Evolutionary conservation across 2,329 filamentous ascomycete genomes (phyloP).

Genomic region (Leptographium lundbergii): DNA sequence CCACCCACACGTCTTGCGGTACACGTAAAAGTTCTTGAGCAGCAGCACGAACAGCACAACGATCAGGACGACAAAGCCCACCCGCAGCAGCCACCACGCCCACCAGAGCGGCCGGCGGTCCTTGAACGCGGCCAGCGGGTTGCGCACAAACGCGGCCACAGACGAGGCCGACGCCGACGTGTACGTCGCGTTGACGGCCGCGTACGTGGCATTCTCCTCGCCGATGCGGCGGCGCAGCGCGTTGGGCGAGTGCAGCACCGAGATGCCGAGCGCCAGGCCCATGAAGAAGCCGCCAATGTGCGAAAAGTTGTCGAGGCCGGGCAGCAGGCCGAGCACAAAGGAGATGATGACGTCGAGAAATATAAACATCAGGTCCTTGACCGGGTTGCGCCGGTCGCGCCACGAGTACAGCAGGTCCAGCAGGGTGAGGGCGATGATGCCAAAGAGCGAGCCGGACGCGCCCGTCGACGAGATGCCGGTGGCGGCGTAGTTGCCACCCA

Average conservation of each 20-base stretch:
- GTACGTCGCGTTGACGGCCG: conserved; percentile 46
- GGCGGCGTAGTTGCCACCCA: conserved; percentile 87
- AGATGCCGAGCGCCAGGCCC: conserved; percentile 77
- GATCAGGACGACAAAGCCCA: conserved; percentile 63
- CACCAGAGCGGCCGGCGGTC: conserved; percentile 91
- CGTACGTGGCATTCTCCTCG: conserved; percentile 55
- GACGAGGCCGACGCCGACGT: conserved; percentile 21
- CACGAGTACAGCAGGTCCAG: conserved; percentile 91
- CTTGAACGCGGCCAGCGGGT: conserved; percentile 71
- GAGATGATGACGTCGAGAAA: conserved; percentile 75
- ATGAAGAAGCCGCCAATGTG: conserved; percentile 95
- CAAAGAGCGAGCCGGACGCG: conserved; percentile 82
- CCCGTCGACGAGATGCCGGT: conserved; percentile 73
- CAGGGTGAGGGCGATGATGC: conserved; percentile 75
- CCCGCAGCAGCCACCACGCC: conserved; percentile 88
- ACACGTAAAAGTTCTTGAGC: conserved; percentile 81
- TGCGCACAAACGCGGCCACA: conserved; percentile 40
- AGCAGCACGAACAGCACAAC: conserved; percentile 78
- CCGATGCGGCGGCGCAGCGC: conserved; percentile 63
- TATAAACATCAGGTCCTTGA: conserved; percentile 80
- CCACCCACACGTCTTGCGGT: conserved; percentile 68
- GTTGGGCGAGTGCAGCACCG: conserved; percentile 78
- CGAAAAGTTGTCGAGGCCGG: conserved; percentile 91
- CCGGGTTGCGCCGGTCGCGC: conserved; percentile 62
- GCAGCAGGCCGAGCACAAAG: conserved; percentile 82